Conservation (phyloP, 1,139 yeast species). For the Yamadazyma sp. region DNA sequence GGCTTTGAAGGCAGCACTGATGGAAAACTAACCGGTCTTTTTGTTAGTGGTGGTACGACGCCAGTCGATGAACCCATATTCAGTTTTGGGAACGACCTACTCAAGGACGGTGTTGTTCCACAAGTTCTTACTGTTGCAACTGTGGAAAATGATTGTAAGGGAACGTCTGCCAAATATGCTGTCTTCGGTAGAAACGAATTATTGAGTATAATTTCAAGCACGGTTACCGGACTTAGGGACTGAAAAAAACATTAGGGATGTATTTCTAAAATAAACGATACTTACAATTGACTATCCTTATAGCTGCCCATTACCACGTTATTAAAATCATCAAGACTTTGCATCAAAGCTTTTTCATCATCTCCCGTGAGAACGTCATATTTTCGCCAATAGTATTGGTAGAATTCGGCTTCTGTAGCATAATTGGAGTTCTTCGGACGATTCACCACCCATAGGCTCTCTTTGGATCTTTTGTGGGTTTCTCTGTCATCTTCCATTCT, state of each 20-base stretch:
- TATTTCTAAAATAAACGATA: background rate
- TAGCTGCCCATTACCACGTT: constrained; percentile 47
- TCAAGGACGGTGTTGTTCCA: constrained; percentile 31
- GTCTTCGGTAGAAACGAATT: constrained; percentile 80
- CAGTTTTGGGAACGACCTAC: constrained; percentile 54
- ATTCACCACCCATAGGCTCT: constrained; percentile 68
- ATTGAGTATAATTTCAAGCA: constrained; percentile 47
- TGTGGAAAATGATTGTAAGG: constrained; percentile 34
- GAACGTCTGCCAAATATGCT: constrained; percentile 64
- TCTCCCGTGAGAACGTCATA: constrained; percentile 44
- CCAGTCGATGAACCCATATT: constrained; percentile 70
- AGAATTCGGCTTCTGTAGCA: constrained; percentile 58
- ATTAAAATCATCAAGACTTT: constrained; percentile 55
- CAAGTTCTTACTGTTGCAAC: constrained; percentile 66
- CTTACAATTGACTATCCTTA: constrained; percentile 29
- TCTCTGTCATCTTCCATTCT: constrained; percentile 90
- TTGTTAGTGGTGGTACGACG: constrained; percentile 70
- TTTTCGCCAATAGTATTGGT: constrained; percentile 55
- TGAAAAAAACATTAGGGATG: background rate
- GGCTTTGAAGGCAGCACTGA: background rate
- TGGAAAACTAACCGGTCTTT: constrained; percentile 33
- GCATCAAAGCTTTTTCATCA: constrained; percentile 43
- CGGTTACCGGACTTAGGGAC: constrained; percentile 1
- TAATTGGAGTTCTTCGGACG: constrained; percentile 40
- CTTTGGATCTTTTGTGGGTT: constrained; percentile 76